These are phyloP conservation scores for Ogataea corticis DNA, from an alignment of 805 yeast genomes.

Conservation along the genomic window DNA sequence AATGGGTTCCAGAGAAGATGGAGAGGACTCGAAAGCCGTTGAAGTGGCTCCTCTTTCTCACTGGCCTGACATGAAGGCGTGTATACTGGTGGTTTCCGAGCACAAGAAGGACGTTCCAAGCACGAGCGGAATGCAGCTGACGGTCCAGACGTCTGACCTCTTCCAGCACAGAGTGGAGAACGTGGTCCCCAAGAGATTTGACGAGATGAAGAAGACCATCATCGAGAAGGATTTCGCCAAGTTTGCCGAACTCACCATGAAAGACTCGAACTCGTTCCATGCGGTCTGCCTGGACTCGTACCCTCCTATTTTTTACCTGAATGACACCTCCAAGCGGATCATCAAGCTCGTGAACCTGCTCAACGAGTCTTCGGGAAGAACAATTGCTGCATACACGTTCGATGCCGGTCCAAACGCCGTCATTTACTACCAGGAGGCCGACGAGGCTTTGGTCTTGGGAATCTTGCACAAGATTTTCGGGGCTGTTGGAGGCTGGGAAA, in stretches of 20 bases:
- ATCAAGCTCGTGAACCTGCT: constrained; percentile 77
- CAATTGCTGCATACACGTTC: constrained; percentile 92
- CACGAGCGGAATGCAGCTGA: constrained; percentile 94
- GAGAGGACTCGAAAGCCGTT: constrained; percentile 93
- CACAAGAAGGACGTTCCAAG: constrained; percentile 93
- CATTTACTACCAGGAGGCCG: constrained; percentile 75
- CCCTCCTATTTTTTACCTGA: constrained; percentile 94
- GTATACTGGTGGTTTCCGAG: constrained; percentile 88
- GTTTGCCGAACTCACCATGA: constrained; percentile 92
- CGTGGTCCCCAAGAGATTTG: constrained; percentile 86
- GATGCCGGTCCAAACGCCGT: constrained; percentile 99
- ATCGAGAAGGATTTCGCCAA: constrained; percentile 66
- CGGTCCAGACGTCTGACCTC: constrained; percentile 85
- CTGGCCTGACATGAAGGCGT: constrained; percentile 94
- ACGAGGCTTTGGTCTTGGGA: constrained; percentile 74
- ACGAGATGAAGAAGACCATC: constrained; percentile 79
- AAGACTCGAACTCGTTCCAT: constrained; percentile 95
- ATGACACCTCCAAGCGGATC: constrained; percentile 83
- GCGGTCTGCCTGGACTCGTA: constrained; percentile 94
- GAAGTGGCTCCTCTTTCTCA: constrained; percentile 81
- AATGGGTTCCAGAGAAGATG: constrained; percentile 77
- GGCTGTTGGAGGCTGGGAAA: constrained; percentile 69
- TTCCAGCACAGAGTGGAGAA: constrained; percentile 74
- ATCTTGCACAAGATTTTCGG: constrained; percentile 62
- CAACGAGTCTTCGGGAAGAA: constrained; percentile 64